phyloP scores from a whole-genome alignment of 495 filamentous ascomycete genomes.

The Geoglossum glabrum region DNA sequence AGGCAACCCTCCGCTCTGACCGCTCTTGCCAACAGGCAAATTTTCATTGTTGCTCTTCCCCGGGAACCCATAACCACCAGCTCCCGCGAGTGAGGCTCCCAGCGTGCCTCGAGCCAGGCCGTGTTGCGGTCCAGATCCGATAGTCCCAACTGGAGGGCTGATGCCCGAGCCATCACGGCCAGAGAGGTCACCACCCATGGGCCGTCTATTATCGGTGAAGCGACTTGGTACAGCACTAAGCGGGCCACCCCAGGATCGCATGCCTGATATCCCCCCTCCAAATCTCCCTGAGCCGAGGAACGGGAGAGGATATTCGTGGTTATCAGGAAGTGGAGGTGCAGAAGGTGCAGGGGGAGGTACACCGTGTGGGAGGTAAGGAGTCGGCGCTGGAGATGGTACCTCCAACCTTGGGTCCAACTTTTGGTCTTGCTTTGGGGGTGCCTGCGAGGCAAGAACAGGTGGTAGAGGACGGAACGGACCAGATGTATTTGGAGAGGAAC shows the following conservation, averaged over 20 bases:
- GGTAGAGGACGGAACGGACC: background rate
- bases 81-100: background rate
- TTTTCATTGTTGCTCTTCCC: background rate
- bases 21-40: background rate
- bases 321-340: background rate
- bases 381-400: background rate
- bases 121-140: background rate
- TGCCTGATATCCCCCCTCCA: background rate
- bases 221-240: background rate
- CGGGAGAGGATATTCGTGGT: constrained; percentile 1
- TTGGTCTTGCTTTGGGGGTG: background rate
- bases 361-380: background rate
- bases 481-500: background rate
- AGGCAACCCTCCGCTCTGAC: background rate
- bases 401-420: background rate
- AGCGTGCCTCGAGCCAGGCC: background rate
- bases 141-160: background rate
- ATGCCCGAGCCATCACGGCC: background rate
- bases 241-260: background rate
- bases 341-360: constrained; percentile 1
- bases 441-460: background rate
- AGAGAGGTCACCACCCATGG: background rate
- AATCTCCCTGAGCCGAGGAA: background rate
- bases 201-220: background rate
- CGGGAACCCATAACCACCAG: background rate